These are phyloP conservation scores for Cryomyces minteri DNA, from an alignment of 495 filamentous ascomycete genomes.

Conservation along the genomic window DNA sequence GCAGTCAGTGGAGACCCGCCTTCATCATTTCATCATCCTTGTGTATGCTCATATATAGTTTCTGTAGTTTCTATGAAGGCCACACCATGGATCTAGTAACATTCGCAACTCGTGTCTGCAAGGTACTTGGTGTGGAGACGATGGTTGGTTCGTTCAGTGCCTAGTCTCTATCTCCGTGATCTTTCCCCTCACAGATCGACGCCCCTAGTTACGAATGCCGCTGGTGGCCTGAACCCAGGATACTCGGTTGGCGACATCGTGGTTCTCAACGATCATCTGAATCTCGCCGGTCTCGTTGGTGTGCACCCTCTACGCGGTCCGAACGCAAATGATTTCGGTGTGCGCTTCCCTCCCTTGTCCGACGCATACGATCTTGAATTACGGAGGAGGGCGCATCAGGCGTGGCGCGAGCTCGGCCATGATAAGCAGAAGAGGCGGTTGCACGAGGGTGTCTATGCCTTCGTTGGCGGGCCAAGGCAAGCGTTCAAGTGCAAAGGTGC, in stretches of 20 bases:
- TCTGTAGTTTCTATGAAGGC: conserved; percentile 55
- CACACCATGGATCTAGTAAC: conserved; percentile 49
- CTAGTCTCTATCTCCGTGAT: not conserved
- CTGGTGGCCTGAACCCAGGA: conserved; percentile 49
- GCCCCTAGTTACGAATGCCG: conserved; percentile 50
- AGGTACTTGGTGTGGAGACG: conserved; percentile 42
- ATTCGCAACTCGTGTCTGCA: conserved; percentile 54
- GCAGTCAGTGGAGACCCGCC: conserved; percentile 36
- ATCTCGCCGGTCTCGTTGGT: conserved; percentile 52
- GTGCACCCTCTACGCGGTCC: conserved; percentile 52
- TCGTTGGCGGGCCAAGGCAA: conserved; percentile 51
- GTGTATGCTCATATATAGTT: too few relatives aligned
- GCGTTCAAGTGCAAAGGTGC: conserved; percentile 1
- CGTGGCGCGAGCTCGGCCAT: conserved; percentile 35
- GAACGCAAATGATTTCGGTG: conserved; percentile 48
- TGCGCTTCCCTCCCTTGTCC: conserved; percentile 52
- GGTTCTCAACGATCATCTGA: conserved; percentile 60
- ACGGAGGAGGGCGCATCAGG: conserved; percentile 37
- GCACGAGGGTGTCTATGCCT: conserved; percentile 62
- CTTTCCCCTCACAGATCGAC: not conserved
- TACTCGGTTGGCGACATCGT: conserved; percentile 59
- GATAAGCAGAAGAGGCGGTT: conserved; percentile 27
- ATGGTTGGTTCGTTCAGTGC: conserved; percentile 34
- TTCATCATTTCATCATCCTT: too few relatives aligned
- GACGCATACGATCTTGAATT: conserved; percentile 62